phyloP scores from a whole-genome alignment of 371 early-diverging fungal species.

The Lichtheimia ramosa region DNA sequence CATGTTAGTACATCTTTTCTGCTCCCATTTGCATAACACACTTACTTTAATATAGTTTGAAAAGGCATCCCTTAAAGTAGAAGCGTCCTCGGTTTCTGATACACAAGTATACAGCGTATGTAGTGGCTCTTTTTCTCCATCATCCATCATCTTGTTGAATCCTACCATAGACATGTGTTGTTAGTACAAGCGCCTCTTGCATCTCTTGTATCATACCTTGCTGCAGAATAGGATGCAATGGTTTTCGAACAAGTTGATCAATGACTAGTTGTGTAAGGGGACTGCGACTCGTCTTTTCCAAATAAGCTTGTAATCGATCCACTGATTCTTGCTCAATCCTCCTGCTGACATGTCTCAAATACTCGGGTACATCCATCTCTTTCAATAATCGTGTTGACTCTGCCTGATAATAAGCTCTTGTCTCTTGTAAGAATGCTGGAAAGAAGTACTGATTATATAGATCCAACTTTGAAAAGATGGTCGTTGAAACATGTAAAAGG shows the following conservation, averaged over 20 bases:
- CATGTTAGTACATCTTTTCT: not conserved
- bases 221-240: slow-evolving; percentile 59
- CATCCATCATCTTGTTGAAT: slow-evolving; percentile 69
- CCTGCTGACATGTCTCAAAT: slow-evolving; percentile 62
- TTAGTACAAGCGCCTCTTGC: not conserved
- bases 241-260: slow-evolving; percentile 60
- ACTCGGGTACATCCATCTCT: slow-evolving; percentile 52
- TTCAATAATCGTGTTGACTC: slow-evolving; percentile 61
- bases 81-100: slow-evolving; percentile 9
- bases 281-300: slow-evolving; percentile 69
- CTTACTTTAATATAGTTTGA: slow-evolving; percentile 37
- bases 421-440: slow-evolving; percentile 57
- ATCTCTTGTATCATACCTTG: slow-evolving; percentile 39
- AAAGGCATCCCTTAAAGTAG: slow-evolving; percentile 24
- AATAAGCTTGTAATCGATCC: slow-evolving; percentile 61
- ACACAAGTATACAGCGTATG: slow-evolving; percentile 47
- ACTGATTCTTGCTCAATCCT: slow-evolving; percentile 67
- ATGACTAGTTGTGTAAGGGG: slow-evolving; percentile 61
- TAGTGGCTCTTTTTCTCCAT: slow-evolving; percentile 58
- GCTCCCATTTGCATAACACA: not conserved
- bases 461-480: slow-evolving; percentile 76
- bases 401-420: slow-evolving; percentile 65
- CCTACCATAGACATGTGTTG: slow-evolving; percentile 36
- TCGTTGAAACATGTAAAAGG: slow-evolving; percentile 65
- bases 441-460: slow-evolving; percentile 75